phyloP scores from a whole-genome alignment of 2,329 filamentous ascomycete genomes.

The Ophiocordyceps camponoti-leonardi region DNA sequence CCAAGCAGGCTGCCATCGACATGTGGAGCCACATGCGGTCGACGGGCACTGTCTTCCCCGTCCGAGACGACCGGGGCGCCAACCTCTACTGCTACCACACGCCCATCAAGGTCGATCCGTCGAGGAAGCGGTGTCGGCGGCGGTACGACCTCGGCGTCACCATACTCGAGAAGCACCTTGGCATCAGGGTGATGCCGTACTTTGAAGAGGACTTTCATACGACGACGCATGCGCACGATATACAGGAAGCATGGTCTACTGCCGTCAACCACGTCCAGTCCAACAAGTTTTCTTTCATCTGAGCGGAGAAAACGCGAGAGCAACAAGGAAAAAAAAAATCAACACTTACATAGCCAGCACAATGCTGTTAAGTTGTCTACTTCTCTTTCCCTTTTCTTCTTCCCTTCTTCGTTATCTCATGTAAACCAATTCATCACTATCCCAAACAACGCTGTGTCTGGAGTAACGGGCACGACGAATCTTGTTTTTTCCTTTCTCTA shows the following conservation, averaged over 20 bases:
- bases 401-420: not conserved
- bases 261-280: conserved; percentile 13
- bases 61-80: conserved; percentile 17
- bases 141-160: conserved; percentile 20
- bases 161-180: conserved; percentile 20
- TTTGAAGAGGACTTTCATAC: conserved; percentile 27
- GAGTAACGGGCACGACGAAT: not conserved
- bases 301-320: conserved; percentile 8
- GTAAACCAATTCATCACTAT: not conserved
- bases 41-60: conserved; percentile 16
- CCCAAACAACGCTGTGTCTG: not conserved
- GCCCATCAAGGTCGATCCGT: conserved; percentile 24
- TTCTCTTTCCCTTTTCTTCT: not conserved
- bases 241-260: conserved; percentile 19
- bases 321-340: not conserved
- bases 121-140: conserved; percentile 23
- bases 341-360: not conserved
- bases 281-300: conserved; percentile 16
- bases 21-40: conserved; percentile 19
- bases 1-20: conserved; percentile 18
- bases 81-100: conserved; percentile 26
- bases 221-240: conserved; percentile 18
- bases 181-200: conserved; percentile 20
- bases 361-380: not conserved
- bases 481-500: not conserved